These are phyloP conservation scores for Penicillium samsonianum DNA, from an alignment of 495 filamentous ascomycete species.

Conservation along the genomic window DNA sequence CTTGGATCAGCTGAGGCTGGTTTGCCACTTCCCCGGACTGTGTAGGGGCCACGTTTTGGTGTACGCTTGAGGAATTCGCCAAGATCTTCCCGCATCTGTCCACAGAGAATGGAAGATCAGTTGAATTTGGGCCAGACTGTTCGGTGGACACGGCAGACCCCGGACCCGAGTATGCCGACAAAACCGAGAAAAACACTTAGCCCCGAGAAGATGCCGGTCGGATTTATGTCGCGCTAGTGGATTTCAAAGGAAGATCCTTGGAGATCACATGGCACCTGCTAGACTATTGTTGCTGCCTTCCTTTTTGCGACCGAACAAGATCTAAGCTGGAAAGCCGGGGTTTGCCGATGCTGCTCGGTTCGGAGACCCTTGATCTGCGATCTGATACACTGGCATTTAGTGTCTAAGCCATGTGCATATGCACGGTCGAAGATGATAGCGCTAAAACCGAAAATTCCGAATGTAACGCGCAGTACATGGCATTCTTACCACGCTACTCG, in stretches of 20 bases:
- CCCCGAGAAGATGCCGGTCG: conserved; percentile 12
- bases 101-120: neutral
- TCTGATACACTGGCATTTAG: conserved; percentile 11
- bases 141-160: conserved; percentile 24
- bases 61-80: neutral
- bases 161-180: conserved; percentile 21
- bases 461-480: neutral
- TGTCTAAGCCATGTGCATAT: neutral
- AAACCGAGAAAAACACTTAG: conserved; percentile 10
- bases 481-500: neutral
- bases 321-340: neutral
- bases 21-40: conserved; percentile 16
- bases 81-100: neutral
- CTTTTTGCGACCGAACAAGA: neutral
- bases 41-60: conserved; percentile 10
- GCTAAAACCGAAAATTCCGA: conserved; percentile 7
- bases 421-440: conserved; percentile 7
- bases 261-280: conserved; percentile 2
- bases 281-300: neutral
- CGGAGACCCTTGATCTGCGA: conserved; percentile 2
- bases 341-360: conserved; percentile 5
- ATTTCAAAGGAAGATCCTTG: neutral
- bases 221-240: conserved; percentile 2
- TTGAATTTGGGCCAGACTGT: conserved; percentile 17
- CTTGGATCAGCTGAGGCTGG: conserved; percentile 12